Evolutionary conservation across 176 grass and related monocot genomes (phyloP), one percentile per base, ranked within the genome.

Genomic region (Rhynchospora tenuis): DNA sequence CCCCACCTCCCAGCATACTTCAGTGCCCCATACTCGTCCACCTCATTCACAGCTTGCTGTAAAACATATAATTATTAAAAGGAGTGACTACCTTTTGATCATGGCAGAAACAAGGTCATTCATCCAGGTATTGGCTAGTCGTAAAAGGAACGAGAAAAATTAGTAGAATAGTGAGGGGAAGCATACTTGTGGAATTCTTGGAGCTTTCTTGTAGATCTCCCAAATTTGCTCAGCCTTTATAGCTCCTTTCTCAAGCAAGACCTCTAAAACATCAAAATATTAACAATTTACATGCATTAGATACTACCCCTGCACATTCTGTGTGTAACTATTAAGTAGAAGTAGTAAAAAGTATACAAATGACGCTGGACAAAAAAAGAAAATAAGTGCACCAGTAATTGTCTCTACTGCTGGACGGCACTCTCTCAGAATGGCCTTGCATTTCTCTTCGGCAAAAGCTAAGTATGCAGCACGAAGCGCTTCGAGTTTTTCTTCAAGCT

Each of bases 1-100:
- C 80, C 86, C 86, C 86, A 87, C 75, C 86, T 83, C 45, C 80
- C 80, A 77, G 86, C 80, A 78, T 87, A 87, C 63, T 82, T 77
- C 73, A 78, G 86, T 66, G 80, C 80, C 16, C 86, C 86, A 83
- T 83, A 83, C 22, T 87, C 86, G 67, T 87, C 86, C 38, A 83
- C 80, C 64, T 68, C 68, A 65, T 31, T 71, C 24, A 87, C 85
- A 65, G 79, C 58, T 44, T 66, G 56, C 85, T 87, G 85, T 11
- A 22, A 76, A 4, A 56, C 60, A 33, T 20, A 86, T 17, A 20
- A 64, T 51, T 38, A 71, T 15, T 26, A 26, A 50, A 24, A 24
- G 24, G 26, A 45, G 46, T 23, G 13, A 58, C 64, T 17, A 17
- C 14, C 55, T 57, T 57, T 57, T 57, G 55, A 57, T 19, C 55